Conservation (phyloP, 805 yeast species). For the Yarrowia alimentaria region DNA sequence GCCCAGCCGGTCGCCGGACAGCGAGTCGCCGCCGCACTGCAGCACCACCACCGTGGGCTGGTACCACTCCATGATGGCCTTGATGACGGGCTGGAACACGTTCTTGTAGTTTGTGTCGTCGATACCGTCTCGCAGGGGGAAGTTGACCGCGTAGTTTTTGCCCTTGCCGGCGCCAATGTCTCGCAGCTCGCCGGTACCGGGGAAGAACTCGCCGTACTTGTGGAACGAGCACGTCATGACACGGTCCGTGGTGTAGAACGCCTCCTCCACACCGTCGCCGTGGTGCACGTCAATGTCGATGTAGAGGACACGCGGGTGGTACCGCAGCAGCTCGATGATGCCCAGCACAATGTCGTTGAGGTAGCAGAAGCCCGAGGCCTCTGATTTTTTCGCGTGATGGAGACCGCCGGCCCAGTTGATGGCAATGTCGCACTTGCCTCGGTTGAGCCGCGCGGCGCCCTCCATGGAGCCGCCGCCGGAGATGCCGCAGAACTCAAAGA, state of each 20-base stretch:
- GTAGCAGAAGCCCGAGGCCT: constrained; percentile 94
- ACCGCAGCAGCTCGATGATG: constrained; percentile 76
- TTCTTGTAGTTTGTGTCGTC: constrained; percentile 92
- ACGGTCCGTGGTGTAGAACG: constrained; percentile 89
- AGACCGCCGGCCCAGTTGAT: constrained; percentile 96
- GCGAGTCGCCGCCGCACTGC: constrained; percentile 96
- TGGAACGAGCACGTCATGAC: constrained; percentile 97
- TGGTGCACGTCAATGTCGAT: constrained; percentile 95
- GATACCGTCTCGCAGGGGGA: constrained; percentile 92
- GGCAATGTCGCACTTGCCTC: constrained; percentile 89
- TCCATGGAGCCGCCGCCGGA: constrained; percentile 89
- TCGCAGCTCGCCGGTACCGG: constrained; percentile 92
- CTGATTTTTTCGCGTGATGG: constrained; percentile 93
- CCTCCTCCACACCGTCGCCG: constrained; percentile 98
- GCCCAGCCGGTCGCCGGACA: constrained; percentile 90
- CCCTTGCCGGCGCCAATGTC: constrained; percentile 90
- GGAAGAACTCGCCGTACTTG: constrained; percentile 94
- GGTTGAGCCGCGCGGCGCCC: constrained; percentile 80
- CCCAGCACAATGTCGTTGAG: constrained; percentile 91
- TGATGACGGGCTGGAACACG: constrained; percentile 59
- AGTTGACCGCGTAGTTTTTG: constrained; percentile 80
- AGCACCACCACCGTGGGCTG: constrained; percentile 92
- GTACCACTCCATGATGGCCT: constrained; percentile 85
- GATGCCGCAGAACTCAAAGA: constrained; percentile 83
- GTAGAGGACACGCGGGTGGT: constrained; percentile 89